Conservation (phyloP, 257 asterid species). For the Solanum piurae region DNA sequence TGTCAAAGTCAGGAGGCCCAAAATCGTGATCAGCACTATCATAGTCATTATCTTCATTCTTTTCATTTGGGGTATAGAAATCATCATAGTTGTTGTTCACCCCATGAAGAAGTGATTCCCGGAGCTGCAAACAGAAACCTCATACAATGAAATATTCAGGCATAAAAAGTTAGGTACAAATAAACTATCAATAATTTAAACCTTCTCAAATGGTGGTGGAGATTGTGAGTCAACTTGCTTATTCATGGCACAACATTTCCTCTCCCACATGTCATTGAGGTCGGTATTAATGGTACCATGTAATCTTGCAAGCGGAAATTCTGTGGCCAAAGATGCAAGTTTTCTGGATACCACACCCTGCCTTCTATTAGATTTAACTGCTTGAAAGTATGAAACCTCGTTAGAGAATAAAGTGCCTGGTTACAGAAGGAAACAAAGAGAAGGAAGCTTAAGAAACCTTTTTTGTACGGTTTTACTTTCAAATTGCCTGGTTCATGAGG, state of each 20-base stretch:
- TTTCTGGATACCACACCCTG: slow-evolving; percentile 29
- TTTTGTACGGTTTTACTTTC: slow-evolving; percentile 66
- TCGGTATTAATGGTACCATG: slow-evolving; percentile 54
- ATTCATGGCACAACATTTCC: slow-evolving; percentile 15
- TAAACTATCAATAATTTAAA: slow-evolving; percentile 12
- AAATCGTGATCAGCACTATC: slow-evolving; percentile 58
- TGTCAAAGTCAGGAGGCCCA: slow-evolving; percentile 47
- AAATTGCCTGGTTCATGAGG: slow-evolving; percentile 88
- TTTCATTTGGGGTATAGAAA: slow-evolving; percentile 15
- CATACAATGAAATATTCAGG: neutral
- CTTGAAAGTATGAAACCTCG: slow-evolving; percentile 6
- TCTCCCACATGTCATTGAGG: slow-evolving; percentile 62
- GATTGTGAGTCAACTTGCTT: slow-evolving; percentile 25
- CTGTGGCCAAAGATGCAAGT: slow-evolving; percentile 24
- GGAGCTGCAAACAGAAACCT: slow-evolving; percentile 49
- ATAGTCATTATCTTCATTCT: slow-evolving; percentile 31
- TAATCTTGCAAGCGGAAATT: slow-evolving; percentile 71
- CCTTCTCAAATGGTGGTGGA: slow-evolving; percentile 65
- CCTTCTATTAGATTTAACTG: slow-evolving; percentile 53
- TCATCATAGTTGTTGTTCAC: slow-evolving; percentile 25
- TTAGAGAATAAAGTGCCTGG: neutral
- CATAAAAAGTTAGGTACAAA: neutral
- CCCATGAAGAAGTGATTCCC: slow-evolving; percentile 54
- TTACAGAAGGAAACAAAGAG: slow-evolving; percentile 2
- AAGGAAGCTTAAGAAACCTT: slow-evolving; percentile 27